These are phyloP conservation scores for Lepidium sativum DNA, from an alignment of 345 rosid species.

Conservation along the genomic window DNA sequence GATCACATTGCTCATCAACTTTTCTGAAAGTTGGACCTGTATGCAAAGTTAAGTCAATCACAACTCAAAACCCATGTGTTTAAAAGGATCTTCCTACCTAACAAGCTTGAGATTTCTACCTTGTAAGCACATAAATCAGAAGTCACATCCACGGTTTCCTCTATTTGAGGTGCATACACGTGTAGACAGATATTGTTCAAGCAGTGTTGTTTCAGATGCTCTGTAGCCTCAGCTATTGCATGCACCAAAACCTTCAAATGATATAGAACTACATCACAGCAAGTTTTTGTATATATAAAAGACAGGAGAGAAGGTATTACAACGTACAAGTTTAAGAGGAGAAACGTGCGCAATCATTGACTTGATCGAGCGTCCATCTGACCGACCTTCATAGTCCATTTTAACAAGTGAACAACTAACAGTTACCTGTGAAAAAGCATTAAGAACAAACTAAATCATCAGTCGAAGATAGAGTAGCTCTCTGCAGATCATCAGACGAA, in stretches of 20 bases:
- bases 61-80: neutral
- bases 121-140: constrained; percentile 95
- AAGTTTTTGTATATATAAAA: neutral
- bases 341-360: constrained; percentile 89
- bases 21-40: constrained; percentile 94
- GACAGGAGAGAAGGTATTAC: neutral
- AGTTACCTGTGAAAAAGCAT: constrained; percentile 58
- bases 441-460: constrained; percentile 1
- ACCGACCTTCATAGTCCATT: constrained; percentile 91
- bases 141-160: constrained; percentile 87
- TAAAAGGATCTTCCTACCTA: neutral
- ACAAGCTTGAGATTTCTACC: constrained; percentile 33
- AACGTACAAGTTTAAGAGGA: constrained; percentile 85
- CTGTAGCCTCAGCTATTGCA: constrained; percentile 95
- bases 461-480: neutral
- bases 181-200: constrained; percentile 74
- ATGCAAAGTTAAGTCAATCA: constrained; percentile 5
- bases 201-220: constrained; percentile 94
- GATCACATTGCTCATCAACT: constrained; percentile 91
- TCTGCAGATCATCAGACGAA: neutral
- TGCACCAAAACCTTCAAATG: constrained; percentile 80
- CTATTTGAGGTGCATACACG: constrained; percentile 85
- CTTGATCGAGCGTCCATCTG: constrained; percentile 91
- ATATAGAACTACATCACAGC: neutral
- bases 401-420: constrained; percentile 77